Evolutionary conservation across 1,139 yeast genomes (phyloP), one percentile per base, ranked within the genome.

Genomic region (Lodderomyces pseudojiufengensis): DNA sequence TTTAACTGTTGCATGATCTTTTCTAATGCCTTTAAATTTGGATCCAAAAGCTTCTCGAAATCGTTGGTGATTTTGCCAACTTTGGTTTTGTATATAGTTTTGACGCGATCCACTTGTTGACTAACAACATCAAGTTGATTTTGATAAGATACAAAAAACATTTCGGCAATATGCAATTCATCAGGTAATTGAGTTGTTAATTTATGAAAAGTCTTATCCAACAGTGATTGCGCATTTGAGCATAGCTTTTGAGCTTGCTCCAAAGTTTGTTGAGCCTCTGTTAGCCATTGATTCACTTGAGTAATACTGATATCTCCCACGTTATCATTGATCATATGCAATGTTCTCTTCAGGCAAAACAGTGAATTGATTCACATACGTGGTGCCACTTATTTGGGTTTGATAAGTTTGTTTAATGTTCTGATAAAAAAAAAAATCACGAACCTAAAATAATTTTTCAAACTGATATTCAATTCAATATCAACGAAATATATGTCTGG

Each of bases 211-310:
- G 63, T 57, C 10, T 45, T 35, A 31, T 51, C 51, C 27, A 65
- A 52, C 55, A 54, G 59, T 2, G 40, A 36, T 30, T 63, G 67
- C 2, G 72, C 70, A n/a, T 47, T 49, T 3, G 61, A 47, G 34
- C 70, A 65, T 27, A 60, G 36, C 23, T 49, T 51, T 32, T 59
- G 63, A 3, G 71, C 70, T 22, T 45, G 40, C 29, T 56, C 52
- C 9, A 66, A 54, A 0, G 65, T 59, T 1, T 18, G 11, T 27
- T 53, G 56, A 3, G 70, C 70, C 32, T 59, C 57, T 7, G 50
- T 52, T 5, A 58, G 46, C 69, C 69, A 64, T 22, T 37, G 35
- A 18, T 27, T 12, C 12, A 51, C 45, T 24, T 38, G 38, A 8
- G 36, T 38, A 13, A 22, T 29, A 24, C 38, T 23, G 27, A 18